Evolutionary conservation across 176 grass and related monocot species (phyloP), one percentile per base, ranked within the genome.

Genomic region (Miscanthus lutarioriparius): DNA sequence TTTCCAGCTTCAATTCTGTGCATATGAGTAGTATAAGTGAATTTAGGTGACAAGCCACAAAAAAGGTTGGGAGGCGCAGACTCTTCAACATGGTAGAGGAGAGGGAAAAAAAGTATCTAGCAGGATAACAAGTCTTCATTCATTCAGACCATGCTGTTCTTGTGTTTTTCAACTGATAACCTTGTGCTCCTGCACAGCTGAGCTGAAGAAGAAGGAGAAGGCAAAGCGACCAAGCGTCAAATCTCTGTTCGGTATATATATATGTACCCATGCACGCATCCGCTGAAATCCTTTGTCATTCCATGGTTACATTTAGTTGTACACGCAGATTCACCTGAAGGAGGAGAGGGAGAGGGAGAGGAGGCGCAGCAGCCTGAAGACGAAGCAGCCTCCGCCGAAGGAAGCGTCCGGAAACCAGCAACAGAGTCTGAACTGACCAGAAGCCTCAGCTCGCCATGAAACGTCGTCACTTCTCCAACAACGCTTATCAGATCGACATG

Each of bases 191-290:
- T 80, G 25, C 71, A 77, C 87, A 98, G 96, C 91, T 83, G 96
- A 95, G 70, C 75, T 98, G 70, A 98, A 98, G 85, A 98, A 98
- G 86, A 95, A 95, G 87, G 85, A 87, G 40, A 98, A 94, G 91
- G 91, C 93, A 54, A 95, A 95, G 87, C 91, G 87, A 85, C 96
- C 96, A 84, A 98, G 85, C 75, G 88, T 93, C 86, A 98, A 90
- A 64, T 85, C 89, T 66, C 89, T 98, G 58, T 98, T 98, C n/a
- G 93, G 96, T 95, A 54, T 22, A 26, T 3, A 25, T 59, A 26
- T 62, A 10, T 58, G 22, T 23, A 23, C 54, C 54, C 58, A 25
- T 25, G 22, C 54, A 8, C 10, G 6, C 4, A 22, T 84, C 51
- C 19, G 51, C 58, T 72, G 7, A 17, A 39, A n/a, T 32, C 17